phyloP scores from a whole-genome alignment of 2,329 filamentous ascomycete genomes.

The Ophiostoma angusticollis region DNA sequence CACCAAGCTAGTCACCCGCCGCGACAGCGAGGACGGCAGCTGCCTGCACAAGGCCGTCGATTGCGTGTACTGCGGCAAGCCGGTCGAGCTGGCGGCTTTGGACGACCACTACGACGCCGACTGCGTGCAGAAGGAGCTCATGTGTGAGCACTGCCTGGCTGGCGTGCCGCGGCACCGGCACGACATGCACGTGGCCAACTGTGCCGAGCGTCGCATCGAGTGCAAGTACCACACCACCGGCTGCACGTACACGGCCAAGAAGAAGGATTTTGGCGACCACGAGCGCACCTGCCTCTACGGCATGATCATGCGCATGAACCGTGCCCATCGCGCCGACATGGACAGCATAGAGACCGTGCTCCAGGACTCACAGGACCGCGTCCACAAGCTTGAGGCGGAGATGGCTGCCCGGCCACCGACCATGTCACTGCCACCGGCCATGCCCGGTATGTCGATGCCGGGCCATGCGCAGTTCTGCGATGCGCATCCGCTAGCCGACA shows the following conservation, averaged over 20 bases:
- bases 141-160: slow-evolving; percentile 37
- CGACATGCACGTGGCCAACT: slow-evolving; percentile 36
- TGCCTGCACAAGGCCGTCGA: slow-evolving; percentile 41
- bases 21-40: slow-evolving; percentile 33
- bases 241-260: slow-evolving; percentile 29
- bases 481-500: not conserved
- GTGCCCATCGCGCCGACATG: slow-evolving; percentile 11
- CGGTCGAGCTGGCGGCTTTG: slow-evolving; percentile 35
- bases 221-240: slow-evolving; percentile 38
- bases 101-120: slow-evolving; percentile 29
- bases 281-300: slow-evolving; percentile 37
- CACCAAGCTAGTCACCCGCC: slow-evolving; percentile 36
- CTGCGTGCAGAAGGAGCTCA: slow-evolving; percentile 34
- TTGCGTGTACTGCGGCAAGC: slow-evolving; percentile 42
- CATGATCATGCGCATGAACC: slow-evolving; percentile 16
- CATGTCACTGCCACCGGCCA: slow-evolving; percentile 8
- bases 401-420: not conserved
- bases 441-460: not conserved
- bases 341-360: slow-evolving; percentile 9
- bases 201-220: slow-evolving; percentile 24
- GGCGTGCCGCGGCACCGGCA: slow-evolving; percentile 32
- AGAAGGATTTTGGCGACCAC: slow-evolving; percentile 32
- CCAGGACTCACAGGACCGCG: slow-evolving; percentile 10
- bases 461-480: not conserved
- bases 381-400: slow-evolving; percentile 12